phyloP scores from a whole-genome alignment of 78 protist species.

The Anaeramoeba ignava region DNA sequence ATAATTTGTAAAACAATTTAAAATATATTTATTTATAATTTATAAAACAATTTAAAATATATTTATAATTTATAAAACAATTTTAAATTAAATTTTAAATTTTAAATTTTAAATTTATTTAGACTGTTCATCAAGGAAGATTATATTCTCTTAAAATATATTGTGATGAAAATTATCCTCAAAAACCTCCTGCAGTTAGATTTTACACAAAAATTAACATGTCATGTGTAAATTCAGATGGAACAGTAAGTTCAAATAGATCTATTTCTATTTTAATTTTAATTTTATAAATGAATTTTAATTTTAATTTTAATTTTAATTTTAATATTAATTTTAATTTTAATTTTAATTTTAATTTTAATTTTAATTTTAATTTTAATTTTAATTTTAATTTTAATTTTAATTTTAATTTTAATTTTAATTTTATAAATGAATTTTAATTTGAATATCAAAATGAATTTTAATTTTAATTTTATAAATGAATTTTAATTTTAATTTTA shows the following conservation, averaged over 20 bases:
- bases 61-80: neutral
- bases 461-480: no score
- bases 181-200: neutral
- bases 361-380: neutral
- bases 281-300: neutral
- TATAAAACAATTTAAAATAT: neutral
- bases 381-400: neutral
- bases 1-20: neutral
- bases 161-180: neutral
- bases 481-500: no score
- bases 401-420: no score
- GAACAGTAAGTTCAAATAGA: neutral
- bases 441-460: no score
- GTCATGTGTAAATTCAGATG: neutral
- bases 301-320: neutral
- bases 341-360: neutral
- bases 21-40: neutral
- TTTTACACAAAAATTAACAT: neutral
- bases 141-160: neutral
- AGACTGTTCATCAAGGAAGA: slow-evolving; percentile 2
- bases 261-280: neutral
- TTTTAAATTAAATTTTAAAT: neutral
- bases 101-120: neutral
- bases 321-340: neutral
- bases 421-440: no score